Percentiles rank a stretch among this genome's conserved stretches.
phyloP scores from a whole-genome alignment of 208 protist genomes.

The Wallacemonas rigidus region DNA sequence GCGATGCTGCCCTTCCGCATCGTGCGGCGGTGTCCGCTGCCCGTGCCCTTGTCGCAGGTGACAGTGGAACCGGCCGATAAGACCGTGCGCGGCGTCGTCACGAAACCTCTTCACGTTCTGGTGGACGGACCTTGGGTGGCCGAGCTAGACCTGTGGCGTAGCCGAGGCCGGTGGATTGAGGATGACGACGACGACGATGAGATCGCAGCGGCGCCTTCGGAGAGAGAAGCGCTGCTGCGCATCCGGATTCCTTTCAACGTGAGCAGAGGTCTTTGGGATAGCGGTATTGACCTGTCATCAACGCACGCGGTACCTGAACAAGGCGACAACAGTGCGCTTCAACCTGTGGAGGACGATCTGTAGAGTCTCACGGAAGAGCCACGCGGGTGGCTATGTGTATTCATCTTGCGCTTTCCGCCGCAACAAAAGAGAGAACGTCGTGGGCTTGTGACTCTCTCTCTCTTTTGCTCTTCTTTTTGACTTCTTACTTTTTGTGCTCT shows the following conservation, averaged over 20 bases:
- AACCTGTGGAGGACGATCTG: background rate
- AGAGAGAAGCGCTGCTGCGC: constrained; percentile 51
- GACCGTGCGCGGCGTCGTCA: constrained; percentile 40
- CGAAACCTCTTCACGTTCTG: constrained; percentile 66
- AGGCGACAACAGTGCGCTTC: background rate
- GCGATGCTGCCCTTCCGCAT: background rate
- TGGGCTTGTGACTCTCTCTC: no score
- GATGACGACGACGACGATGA: constrained; percentile 7
- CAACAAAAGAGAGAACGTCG: no score
- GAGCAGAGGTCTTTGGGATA: background rate
- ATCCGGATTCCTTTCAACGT: constrained; percentile 68
- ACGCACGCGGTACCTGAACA: background rate
- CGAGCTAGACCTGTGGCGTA: constrained; percentile 55
- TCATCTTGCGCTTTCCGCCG: no score
- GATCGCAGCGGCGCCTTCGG: constrained; percentile 13
- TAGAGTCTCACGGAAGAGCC: background rate
- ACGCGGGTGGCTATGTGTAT: no score
- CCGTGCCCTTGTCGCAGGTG: constrained; percentile 11
- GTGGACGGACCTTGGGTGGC: constrained; percentile 55
- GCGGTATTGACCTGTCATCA: background rate
- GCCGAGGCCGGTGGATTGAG: constrained; percentile 12
- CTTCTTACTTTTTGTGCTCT: no score
- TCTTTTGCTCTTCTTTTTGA: no score
- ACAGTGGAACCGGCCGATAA: background rate
- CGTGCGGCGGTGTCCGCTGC: constrained; percentile 16